phyloP scores from a whole-genome alignment of 306 rosid species.

The Quercus suber region DNA sequence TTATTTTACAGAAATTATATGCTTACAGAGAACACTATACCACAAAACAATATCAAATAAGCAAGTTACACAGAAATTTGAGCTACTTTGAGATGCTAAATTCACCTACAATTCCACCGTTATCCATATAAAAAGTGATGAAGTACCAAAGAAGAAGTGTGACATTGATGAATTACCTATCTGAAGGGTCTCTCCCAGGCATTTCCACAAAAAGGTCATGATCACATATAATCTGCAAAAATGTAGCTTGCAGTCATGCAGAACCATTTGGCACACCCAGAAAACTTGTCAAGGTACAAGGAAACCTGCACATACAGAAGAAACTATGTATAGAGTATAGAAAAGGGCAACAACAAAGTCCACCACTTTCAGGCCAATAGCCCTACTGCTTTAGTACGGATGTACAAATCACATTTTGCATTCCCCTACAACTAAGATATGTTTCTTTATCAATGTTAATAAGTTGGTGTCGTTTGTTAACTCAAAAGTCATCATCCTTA shows the following conservation, averaged over 20 bases:
- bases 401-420: background rate
- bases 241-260: conserved; percentile 96
- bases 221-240: conserved; percentile 87
- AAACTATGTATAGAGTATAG: background rate
- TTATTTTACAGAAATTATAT: background rate
- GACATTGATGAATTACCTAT: conserved; percentile 52
- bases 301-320: conserved; percentile 68
- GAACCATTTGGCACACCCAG: conserved; percentile 94
- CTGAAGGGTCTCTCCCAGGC: conserved; percentile 99
- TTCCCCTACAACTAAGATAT: background rate
- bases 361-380: background rate
- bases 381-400: background rate
- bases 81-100: conserved; percentile 1
- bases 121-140: background rate
- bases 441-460: background rate
- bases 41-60: background rate
- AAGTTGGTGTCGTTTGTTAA: background rate
- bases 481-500: background rate
- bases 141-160: background rate
- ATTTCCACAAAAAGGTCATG: conserved; percentile 98
- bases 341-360: background rate
- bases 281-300: conserved; percentile 90
- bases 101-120: background rate
- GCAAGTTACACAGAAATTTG: background rate
- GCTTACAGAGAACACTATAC: background rate